Conservation (phyloP, 2,329 filamentous ascomycete species). For the Aspergillus unguis region DNA sequence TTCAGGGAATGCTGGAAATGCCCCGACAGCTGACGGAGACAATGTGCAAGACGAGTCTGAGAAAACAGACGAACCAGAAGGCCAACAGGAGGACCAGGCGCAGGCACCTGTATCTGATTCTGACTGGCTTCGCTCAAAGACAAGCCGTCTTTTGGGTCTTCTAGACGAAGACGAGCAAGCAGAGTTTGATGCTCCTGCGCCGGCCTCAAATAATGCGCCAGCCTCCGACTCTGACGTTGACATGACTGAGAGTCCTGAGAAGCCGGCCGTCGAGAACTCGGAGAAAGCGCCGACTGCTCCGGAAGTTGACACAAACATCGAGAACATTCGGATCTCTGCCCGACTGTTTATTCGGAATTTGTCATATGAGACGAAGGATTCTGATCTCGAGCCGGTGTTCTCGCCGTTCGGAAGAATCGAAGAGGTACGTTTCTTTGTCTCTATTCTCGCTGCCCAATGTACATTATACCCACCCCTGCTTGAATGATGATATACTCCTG, state of each 20-base stretch:
- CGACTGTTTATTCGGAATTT: slow-evolving; percentile 88
- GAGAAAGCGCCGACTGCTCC: slow-evolving; percentile 15
- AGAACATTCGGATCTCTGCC: slow-evolving; percentile 66
- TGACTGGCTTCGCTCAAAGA: slow-evolving; percentile 89
- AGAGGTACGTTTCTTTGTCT: slow-evolving; percentile 70
- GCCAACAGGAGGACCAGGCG: slow-evolving; percentile 22
- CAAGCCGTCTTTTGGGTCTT: slow-evolving; percentile 79
- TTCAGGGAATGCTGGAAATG: slow-evolving; percentile 1
- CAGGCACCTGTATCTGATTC: slow-evolving; percentile 60
- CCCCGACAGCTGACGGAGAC: neutral
- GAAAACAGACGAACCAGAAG: slow-evolving; percentile 16
- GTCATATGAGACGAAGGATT: slow-evolving; percentile 72
- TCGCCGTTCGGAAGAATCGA: slow-evolving; percentile 67
- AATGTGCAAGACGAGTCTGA: slow-evolving; percentile 22
- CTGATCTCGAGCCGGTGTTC: slow-evolving; percentile 72
- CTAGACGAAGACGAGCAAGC: slow-evolving; percentile 62
- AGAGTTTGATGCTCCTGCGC: slow-evolving; percentile 38
- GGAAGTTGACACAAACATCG: slow-evolving; percentile 47
- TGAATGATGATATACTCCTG: slow-evolving; percentile 88
- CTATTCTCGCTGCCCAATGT: slow-evolving; percentile 13
- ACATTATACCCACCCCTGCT: slow-evolving; percentile 28
- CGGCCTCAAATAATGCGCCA: slow-evolving; percentile 18
- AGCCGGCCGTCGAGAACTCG: slow-evolving; percentile 10
- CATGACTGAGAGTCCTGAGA: slow-evolving; percentile 15
- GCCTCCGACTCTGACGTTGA: slow-evolving; percentile 11